phyloP scores from a whole-genome alignment of 768 basidiomycete genomes.

The Phaeotremella skinneri region DNA sequence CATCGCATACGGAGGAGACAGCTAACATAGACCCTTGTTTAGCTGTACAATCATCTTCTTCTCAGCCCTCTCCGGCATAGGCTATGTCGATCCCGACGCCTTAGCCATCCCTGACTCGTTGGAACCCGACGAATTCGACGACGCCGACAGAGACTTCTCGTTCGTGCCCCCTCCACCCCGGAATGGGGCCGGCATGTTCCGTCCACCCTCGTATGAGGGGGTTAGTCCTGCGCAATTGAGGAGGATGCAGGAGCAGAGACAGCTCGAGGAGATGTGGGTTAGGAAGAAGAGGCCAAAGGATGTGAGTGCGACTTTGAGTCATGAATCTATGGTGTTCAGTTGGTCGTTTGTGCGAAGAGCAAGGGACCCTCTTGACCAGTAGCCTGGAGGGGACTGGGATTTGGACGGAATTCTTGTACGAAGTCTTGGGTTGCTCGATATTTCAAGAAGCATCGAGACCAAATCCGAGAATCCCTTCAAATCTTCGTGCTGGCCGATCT shows the following conservation, averaged over 20 bases:
- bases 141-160: neutral
- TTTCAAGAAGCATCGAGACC: neutral
- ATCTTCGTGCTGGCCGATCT: neutral
- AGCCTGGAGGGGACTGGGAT: neutral
- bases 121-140: neutral
- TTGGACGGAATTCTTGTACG: no score
- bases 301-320: slow-evolving; percentile 36
- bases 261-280: slow-evolving; percentile 42
- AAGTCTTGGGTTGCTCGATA: neutral
- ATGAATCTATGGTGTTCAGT: neutral
- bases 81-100: slow-evolving; percentile 37
- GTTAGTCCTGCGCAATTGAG: slow-evolving; percentile 3
- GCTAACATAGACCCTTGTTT: neutral
- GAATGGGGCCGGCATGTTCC: neutral
- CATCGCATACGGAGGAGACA: neutral
- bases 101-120: neutral
- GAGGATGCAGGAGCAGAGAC: slow-evolving; percentile 36
- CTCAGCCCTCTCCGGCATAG: slow-evolving; percentile 45
- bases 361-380: neutral
- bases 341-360: neutral
- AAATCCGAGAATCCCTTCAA: neutral
- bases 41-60: slow-evolving; percentile 49
- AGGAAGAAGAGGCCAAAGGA: slow-evolving; percentile 49
- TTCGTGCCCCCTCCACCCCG: neutral
- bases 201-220: neutral